A percentile compares a stretch with the other conserved stretches of the same genome.
These are phyloP conservation scores for Diaporthe humulicola DNA, from an alignment of 2,329 filamentous ascomycete species.

Conservation along the genomic window DNA sequence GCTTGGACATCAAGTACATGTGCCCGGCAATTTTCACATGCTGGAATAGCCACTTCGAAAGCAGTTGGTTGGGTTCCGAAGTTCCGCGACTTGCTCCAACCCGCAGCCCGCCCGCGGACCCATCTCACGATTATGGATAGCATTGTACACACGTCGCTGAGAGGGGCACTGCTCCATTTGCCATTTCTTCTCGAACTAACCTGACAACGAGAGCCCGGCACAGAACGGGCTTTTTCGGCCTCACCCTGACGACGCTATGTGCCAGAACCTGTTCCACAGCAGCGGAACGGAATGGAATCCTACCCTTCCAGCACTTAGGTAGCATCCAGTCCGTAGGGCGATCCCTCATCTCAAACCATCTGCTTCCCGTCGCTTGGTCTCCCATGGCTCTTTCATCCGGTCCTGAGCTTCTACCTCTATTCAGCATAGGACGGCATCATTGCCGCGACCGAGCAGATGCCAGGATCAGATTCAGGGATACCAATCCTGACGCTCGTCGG, in stretches of 20 bases:
- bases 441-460: constrained; percentile 1
- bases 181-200: not conserved
- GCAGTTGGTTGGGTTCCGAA: constrained; percentile 21
- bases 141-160: not conserved
- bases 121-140: constrained; percentile 3
- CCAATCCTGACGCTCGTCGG: constrained; percentile 23
- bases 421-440: not conserved
- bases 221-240: not conserved
- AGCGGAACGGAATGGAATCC: constrained; percentile 1
- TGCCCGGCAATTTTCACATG: constrained; percentile 16
- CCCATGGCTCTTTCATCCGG: not conserved
- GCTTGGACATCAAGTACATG: constrained; percentile 9
- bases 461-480: constrained; percentile 13
- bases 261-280: constrained; percentile 1
- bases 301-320: not conserved
- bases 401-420: not conserved
- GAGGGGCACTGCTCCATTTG: not conserved
- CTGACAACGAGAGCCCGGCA: not conserved
- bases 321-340: not conserved
- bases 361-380: not conserved
- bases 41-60: constrained; percentile 1
- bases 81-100: constrained; percentile 1
- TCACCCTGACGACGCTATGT: not conserved
- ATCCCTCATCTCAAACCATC: not conserved
- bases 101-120: constrained; percentile 3